Evolutionary conservation across 2,329 filamentous ascomycete species (phyloP).

Genomic region (Aspergillus brasiliensis): DNA sequence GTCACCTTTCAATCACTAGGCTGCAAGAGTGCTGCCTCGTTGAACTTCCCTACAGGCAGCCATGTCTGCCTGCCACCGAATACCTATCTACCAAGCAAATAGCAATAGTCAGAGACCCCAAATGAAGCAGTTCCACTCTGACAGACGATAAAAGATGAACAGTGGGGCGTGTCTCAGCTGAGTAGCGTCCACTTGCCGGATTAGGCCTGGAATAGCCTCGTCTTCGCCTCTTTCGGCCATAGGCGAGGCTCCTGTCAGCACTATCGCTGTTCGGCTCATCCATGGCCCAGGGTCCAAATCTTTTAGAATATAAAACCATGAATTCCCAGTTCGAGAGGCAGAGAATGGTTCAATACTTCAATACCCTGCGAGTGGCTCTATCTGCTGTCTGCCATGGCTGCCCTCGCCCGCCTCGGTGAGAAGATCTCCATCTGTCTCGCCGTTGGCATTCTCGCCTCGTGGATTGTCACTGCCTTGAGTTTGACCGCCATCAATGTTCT

Average conservation of each 20-base stretch:
- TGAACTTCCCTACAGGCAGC: not conserved
- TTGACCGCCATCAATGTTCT: conserved; percentile 21
- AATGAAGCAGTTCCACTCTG: not conserved
- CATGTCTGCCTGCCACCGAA: not conserved
- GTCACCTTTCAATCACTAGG: too few relatives aligned
- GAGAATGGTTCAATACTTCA: too few relatives aligned
- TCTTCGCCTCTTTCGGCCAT: not conserved
- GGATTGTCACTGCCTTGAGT: conserved; percentile 11
- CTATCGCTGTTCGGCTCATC: not conserved
- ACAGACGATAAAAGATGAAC: not conserved
- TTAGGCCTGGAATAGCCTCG: not conserved
- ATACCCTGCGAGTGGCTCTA: too few relatives aligned
- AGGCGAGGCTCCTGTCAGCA: not conserved
- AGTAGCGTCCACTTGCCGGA: not conserved
- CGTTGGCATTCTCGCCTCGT: conserved; percentile 11
- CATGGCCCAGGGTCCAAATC: not conserved
- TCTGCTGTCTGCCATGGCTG: not conserved
- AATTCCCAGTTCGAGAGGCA: too few relatives aligned
- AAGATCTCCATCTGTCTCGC: not conserved
- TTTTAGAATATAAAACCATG: not conserved
- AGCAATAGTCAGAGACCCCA: not conserved
- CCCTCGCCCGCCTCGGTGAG: not conserved
- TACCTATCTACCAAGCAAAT: too few relatives aligned
- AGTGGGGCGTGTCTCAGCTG: not conserved
- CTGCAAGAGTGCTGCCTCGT: too few relatives aligned